phyloP scores from a whole-genome alignment of 305 asterid genomes.

The Fraxinus ornus region DNA sequence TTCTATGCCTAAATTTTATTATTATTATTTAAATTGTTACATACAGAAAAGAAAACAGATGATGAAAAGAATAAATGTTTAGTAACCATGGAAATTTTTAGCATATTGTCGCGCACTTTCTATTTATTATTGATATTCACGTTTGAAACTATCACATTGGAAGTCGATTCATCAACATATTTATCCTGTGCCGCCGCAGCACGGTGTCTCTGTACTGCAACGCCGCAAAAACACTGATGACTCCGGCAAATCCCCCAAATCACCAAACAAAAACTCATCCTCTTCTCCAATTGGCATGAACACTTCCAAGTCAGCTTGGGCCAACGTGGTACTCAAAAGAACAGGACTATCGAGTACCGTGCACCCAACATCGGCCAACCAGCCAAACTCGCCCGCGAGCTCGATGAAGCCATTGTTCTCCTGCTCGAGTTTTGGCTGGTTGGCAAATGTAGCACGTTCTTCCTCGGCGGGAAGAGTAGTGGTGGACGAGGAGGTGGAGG shows the following conservation, averaged over 20 bases:
- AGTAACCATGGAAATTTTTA: too few relatives aligned
- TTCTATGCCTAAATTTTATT: background rate
- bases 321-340: conserved; percentile 54
- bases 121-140: background rate
- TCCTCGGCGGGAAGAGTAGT: conserved; percentile 23
- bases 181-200: conserved; percentile 44
- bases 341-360: conserved; percentile 45
- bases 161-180: background rate
- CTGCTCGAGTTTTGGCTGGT: conserved; percentile 42
- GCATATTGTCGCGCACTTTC: background rate
- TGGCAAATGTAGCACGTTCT: conserved; percentile 32
- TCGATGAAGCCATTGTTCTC: conserved; percentile 42
- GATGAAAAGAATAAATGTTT: background rate
- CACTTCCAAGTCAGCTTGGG: conserved; percentile 42
- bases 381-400: conserved; percentile 62
- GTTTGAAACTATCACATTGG: background rate
- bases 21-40: background rate
- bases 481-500: conserved; percentile 20
- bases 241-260: conserved; percentile 82
- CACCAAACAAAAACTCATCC: conserved; percentile 72
- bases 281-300: conserved; percentile 67
- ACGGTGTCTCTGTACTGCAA: conserved; percentile 35
- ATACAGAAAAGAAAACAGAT: background rate
- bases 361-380: conserved; percentile 62
- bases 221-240: conserved; percentile 63